phyloP scores from a whole-genome alignment of 208 protist genomes.

The Strigomonas culicis region DNA sequence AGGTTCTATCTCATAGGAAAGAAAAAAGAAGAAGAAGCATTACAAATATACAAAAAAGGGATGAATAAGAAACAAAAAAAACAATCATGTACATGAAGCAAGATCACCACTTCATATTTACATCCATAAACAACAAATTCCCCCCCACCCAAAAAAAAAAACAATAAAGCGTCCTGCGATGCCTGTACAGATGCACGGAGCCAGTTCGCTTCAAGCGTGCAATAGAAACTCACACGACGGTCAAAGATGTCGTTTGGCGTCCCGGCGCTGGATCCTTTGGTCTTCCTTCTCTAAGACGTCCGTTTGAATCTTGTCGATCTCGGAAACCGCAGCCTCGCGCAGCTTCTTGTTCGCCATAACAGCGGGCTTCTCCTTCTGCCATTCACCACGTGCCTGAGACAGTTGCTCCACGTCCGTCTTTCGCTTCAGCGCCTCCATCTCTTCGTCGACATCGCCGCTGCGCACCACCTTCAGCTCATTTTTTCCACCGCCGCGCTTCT shows the following conservation, averaged over 20 bases:
- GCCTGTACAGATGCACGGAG: background rate
- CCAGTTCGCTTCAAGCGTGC: background rate
- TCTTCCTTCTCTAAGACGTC: slow-evolving; percentile 11
- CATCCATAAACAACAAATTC: background rate
- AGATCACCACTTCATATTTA: background rate
- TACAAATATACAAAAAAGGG: slow-evolving; percentile 1
- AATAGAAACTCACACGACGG: background rate
- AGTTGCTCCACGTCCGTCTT: slow-evolving; percentile 40
- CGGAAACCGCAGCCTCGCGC: slow-evolving; percentile 19
- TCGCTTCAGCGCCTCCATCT: slow-evolving; percentile 17
- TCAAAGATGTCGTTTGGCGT: no score
- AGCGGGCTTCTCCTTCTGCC: slow-evolving; percentile 24
- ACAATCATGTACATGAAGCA: background rate
- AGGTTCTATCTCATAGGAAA: no score
- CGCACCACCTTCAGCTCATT: slow-evolving; percentile 21
- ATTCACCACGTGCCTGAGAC: slow-evolving; percentile 31
- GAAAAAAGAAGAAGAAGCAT: slow-evolving; percentile 4
- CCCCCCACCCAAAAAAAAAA: background rate
- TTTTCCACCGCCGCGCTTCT: background rate
- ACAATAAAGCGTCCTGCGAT: background rate
- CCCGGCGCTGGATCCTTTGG: background rate
- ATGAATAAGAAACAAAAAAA: background rate
- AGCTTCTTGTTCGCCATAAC: slow-evolving; percentile 24
- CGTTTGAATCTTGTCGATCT: slow-evolving; percentile 16
- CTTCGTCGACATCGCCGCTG: slow-evolving; percentile 27